phyloP scores from a whole-genome alignment of 2,329 filamentous ascomycete genomes.

The Clarireedia paspali region DNA sequence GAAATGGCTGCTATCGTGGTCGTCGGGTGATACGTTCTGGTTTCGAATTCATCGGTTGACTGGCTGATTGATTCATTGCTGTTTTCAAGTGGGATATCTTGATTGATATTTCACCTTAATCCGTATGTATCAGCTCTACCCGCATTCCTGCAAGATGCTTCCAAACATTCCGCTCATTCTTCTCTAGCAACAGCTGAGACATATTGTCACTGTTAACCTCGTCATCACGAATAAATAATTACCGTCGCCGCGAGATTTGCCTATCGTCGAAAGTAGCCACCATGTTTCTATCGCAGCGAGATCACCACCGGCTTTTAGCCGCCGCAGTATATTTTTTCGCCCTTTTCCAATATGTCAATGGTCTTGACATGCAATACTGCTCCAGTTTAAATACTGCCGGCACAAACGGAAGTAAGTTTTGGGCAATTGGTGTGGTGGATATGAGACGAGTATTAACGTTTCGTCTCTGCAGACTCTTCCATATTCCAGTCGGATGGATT shows the following conservation, averaged over 20 bases:
- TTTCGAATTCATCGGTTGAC: neutral
- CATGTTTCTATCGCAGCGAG: conserved; percentile 13
- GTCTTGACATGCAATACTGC: conserved; percentile 32
- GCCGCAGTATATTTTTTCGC: conserved; percentile 15
- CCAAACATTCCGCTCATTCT: conserved; percentile 6
- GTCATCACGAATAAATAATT: neutral
- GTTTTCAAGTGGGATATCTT: conserved; percentile 24
- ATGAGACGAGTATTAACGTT: neutral
- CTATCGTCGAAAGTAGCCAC: conserved; percentile 2
- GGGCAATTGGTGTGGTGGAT: neutral
- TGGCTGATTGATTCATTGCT: neutral
- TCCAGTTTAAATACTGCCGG: conserved; percentile 39
- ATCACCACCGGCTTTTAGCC: conserved; percentile 19
- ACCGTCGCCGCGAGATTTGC: conserved; percentile 1
- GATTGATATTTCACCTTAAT: conserved; percentile 18
- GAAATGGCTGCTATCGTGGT: conserved; percentile 1
- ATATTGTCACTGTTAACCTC: conserved; percentile 1
- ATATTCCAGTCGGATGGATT: conserved; percentile 63
- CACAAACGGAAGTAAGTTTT: conserved; percentile 35
- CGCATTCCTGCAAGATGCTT: conserved; percentile 14
- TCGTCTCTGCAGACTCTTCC: conserved; percentile 38
- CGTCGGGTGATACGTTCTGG: neutral
- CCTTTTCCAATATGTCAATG: conserved; percentile 13
- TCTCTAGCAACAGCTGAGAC: conserved; percentile 7
- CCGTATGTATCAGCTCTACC: neutral